phyloP scores from a whole-genome alignment of 371 early-diverging fungal genomes.

The Batkoa obscura region DNA sequence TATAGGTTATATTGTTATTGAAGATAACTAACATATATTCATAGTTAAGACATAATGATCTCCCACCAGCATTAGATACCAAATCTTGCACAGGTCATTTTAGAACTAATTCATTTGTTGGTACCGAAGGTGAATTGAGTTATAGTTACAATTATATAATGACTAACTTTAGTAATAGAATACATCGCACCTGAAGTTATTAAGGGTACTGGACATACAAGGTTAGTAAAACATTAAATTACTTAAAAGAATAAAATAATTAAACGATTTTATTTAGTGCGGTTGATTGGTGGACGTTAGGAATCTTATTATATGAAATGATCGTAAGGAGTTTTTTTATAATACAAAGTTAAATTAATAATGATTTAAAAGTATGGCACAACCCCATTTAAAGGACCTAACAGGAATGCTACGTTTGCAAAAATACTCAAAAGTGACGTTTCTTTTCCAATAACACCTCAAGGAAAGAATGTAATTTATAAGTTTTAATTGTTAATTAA shows the following conservation, averaged over 20 bases:
- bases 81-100: constrained; percentile 64
- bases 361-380: constrained; percentile 40
- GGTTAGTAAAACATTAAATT: constrained; percentile 1
- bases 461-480: constrained; percentile 18
- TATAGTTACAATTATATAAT: not conserved
- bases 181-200: constrained; percentile 25
- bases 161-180: not conserved
- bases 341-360: not conserved
- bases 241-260: not conserved
- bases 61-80: constrained; percentile 59
- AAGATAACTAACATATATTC: not conserved
- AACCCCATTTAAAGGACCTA: constrained; percentile 86
- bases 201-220: constrained; percentile 79
- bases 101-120: constrained; percentile 91
- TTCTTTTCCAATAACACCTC: constrained; percentile 41
- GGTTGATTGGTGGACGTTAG: constrained; percentile 98
- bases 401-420: constrained; percentile 65
- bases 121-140: constrained; percentile 55
- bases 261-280: constrained; percentile 21
- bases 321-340: constrained; percentile 25
- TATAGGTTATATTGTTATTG: not conserved
- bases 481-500: not conserved
- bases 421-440: constrained; percentile 62
- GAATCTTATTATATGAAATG: constrained; percentile 94
- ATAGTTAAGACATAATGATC: constrained; percentile 3